phyloP scores from a whole-genome alignment of 371 early-diverging fungal genomes.

The Rhizopus stolonifer region DNA sequence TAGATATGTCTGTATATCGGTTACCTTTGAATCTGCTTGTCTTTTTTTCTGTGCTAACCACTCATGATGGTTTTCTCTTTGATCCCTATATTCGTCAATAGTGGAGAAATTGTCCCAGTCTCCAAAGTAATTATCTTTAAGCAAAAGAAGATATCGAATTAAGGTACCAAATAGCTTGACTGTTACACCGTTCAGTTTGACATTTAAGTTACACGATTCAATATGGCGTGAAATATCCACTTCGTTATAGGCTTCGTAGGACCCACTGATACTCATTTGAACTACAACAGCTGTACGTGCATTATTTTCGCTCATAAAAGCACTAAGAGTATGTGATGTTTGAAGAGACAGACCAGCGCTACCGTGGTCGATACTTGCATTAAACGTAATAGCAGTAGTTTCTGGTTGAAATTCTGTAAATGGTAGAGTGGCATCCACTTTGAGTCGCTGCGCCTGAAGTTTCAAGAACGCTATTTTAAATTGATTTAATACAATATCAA shows the following conservation, averaged over 20 bases:
- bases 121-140: slow-evolving; percentile 82
- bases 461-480: slow-evolving; percentile 61
- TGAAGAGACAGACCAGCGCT: slow-evolving; percentile 61
- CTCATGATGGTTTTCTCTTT: slow-evolving; percentile 46
- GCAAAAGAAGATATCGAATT: slow-evolving; percentile 68
- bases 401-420: slow-evolving; percentile 64
- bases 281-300: slow-evolving; percentile 57
- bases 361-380: slow-evolving; percentile 57
- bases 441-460: slow-evolving; percentile 45
- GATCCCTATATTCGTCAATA: slow-evolving; percentile 71
- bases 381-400: slow-evolving; percentile 55
- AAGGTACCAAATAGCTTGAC: slow-evolving; percentile 70
- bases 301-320: slow-evolving; percentile 61
- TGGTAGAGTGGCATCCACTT: slow-evolving; percentile 52
- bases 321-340: slow-evolving; percentile 69
- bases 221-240: slow-evolving; percentile 54
- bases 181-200: slow-evolving; percentile 67
- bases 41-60: slow-evolving; percentile 47
- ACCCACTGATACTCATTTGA: slow-evolving; percentile 54
- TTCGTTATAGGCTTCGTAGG: slow-evolving; percentile 64
- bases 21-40: slow-evolving; percentile 64
- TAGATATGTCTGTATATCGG: not conserved
- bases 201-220: slow-evolving; percentile 62
- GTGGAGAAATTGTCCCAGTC: slow-evolving; percentile 66
- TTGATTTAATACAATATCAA: not conserved